Base-by-base conservation (phyloP, 441 rosid species). In the Manihot esculenta region DNA sequence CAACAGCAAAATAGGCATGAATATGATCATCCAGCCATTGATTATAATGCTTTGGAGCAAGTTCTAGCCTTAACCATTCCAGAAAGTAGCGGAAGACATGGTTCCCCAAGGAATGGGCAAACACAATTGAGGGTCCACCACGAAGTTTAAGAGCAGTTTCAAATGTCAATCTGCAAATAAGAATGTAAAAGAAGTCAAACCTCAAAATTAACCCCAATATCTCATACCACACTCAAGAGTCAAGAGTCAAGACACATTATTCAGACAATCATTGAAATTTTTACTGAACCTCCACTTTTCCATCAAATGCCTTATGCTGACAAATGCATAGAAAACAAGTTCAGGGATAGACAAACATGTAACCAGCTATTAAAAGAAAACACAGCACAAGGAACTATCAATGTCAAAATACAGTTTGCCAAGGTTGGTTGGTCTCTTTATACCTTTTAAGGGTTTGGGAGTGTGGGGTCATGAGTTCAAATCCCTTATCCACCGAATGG, bases 51-150 rank as follows among this genome's bases (percentile, higher is more conserved):
- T 89, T 95, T 63, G 99, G 99, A 33, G 98, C 98, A 82, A 95
- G 88, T 88, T 95, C 98, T 35, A 95, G 92, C 85, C 91, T 95
- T 79, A 95, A 73, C 99, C 99, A 95, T 85, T 95, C 99, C 74
- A 95, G 77, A 80, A 93, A 95, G 87, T 95, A 95, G 53, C 98
- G 93, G 74, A 95, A 95, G 63, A 95, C 99, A 79, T 86, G 66
- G 84, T 93, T 95, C 59, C 99, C 99, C 93, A 95, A 72, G 62
- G 99, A 95, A 87, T 95, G 99, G 53, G 90, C 99, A 88, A 95
- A 87, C 23, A 95, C 98, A 70, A 95, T 59, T 13, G 96, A 85
- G 64, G 99, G 98, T 48, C 97, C 99, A 9, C 99, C 99, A 58
- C 90, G 97, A 72, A 84, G 94, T 79, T 93, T 95, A 45, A 82